Evolutionary conservation across 495 filamentous ascomycete species (phyloP), one percentile per base, ranked within the genome.

Genomic region (Bacidia gigantensis): DNA sequence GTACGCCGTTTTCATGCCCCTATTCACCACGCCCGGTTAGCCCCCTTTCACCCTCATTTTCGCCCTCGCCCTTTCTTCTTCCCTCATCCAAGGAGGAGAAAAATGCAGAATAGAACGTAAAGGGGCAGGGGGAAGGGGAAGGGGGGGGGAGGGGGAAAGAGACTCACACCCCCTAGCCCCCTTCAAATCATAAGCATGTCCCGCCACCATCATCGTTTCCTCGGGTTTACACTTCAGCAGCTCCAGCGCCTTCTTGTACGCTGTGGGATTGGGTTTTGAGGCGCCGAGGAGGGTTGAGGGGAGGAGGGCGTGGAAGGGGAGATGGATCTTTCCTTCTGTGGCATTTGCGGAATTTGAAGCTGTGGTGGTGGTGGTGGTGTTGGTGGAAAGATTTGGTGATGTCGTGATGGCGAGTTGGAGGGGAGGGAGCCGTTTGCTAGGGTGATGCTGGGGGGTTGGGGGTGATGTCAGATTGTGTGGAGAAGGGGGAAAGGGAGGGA

Each of bases 381-480:
- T 35, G n/a, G n/a, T n/a, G n/a, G n/a, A n/a, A n/a, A 35, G 29
- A 14, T 35, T 5, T 35, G 29, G 72, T 0, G 74, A 75, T 14
- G 66, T 62, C 12, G 56, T 61, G 3, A 78, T 59, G 57, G 77
- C 71, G 14, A 79, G 69, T 59, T 78, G 76, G 23, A 78, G 63
- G 75, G 67, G 25, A 73, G 74, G 1, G 71, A 74, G 0, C 74
- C 75, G 52, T 79, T 79, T n/a, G 75, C 73, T 43, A 72, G 67
- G 21, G 78, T 73, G 23, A 74, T 22, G 12, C 41, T 44, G 9
- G 29, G 14, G n/a, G n/a, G n/a, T n/a, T n/a, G n/a, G n/a, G 29
- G 29, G 14, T 35, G 7, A 5, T 35, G 29, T 35, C 7, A 14
- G 29, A 35, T 5, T 5, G 29, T 14, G 29, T 35, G 7, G 5